A percentile compares a stretch with the other conserved stretches of the same genome.
Conservation (phyloP, 768 basidiomycete genomes). For the Calocybe gangraenosa region DNA sequence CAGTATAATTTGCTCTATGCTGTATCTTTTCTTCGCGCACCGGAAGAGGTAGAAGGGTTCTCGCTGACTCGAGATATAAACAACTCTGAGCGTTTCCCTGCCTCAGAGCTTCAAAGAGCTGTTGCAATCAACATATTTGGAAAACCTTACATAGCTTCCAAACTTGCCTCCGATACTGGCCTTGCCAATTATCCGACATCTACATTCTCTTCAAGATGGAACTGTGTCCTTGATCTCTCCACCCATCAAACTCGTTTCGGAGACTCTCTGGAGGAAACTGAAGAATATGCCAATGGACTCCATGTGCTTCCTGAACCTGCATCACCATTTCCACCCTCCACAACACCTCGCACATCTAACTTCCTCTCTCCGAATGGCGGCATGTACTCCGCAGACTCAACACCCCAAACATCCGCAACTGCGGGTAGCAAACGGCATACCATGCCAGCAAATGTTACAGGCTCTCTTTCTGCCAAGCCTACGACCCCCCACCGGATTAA, state of each 20-base stretch:
- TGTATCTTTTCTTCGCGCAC: conserved; percentile 72
- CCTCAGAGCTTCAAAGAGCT: conserved; percentile 59
- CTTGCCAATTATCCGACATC: conserved; percentile 54
- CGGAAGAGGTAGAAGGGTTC: conserved; percentile 50
- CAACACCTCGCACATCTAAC: conserved; percentile 19
- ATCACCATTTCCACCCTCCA: conserved; percentile 67
- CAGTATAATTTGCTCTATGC: conserved; percentile 90
- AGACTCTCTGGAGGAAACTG: conserved; percentile 27
- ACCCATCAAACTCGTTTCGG: conserved; percentile 28
- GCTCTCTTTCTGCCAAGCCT: conserved; percentile 24
- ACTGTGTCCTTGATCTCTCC: conserved; percentile 79
- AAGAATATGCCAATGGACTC: conserved; percentile 27
- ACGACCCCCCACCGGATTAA: conserved; percentile 17
- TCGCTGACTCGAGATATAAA: conserved; percentile 25
- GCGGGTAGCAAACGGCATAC: conserved; percentile 61
- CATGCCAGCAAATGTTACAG: conserved; percentile 28
- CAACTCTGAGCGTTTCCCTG: conserved; percentile 18
- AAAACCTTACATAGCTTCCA: conserved; percentile 49
- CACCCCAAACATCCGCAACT: conserved; percentile 35
- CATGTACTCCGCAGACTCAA: conserved; percentile 15
- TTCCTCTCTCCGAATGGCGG: conserved; percentile 15
- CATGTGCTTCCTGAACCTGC: conserved; percentile 68
- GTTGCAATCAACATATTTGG: conserved; percentile 81
- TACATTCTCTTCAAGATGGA: conserved; percentile 85
- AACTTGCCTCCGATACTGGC: conserved; percentile 18